phyloP scores from a whole-genome alignment of 495 filamentous ascomycete genomes.

The Poronia punctata region DNA sequence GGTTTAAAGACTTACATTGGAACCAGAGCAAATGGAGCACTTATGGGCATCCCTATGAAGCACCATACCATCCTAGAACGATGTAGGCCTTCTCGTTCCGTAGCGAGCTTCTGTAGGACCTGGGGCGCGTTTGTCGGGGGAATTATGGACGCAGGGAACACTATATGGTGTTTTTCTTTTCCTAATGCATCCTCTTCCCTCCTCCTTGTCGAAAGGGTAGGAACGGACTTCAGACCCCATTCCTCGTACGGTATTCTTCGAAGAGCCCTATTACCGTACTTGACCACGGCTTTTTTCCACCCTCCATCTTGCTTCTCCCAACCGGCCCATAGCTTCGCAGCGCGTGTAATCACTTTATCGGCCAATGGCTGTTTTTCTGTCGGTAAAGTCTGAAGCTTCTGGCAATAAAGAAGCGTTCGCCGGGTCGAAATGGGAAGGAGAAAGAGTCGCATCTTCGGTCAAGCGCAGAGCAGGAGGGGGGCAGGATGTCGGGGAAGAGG shows the following conservation, averaged over 20 bases:
- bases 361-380: conserved; percentile 44
- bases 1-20: conserved; percentile 70
- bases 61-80: conserved; percentile 70
- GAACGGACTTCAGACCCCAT: conserved; percentile 94
- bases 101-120: conserved; percentile 59
- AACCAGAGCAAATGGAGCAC: conserved; percentile 70
- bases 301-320: conserved; percentile 81
- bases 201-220: conserved; percentile 65
- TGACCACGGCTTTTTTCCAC: conserved; percentile 82
- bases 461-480: too few relatives aligned
- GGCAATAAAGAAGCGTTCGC: conserved; percentile 88
- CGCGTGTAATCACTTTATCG: conserved; percentile 61
- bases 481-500: too few relatives aligned
- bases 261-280: conserved; percentile 78
- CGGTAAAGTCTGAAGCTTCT: conserved; percentile 51
- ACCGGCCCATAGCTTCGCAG: conserved; percentile 64
- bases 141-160: conserved; percentile 68
- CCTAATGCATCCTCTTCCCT: conserved; percentile 56
- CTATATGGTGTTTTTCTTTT: conserved; percentile 62
- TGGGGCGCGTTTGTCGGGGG: conserved; percentile 50
- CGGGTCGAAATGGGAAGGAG: conserved; percentile 89
- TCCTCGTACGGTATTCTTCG: conserved; percentile 90
- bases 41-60: conserved; percentile 75
- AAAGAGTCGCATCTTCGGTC: conserved; percentile 97
- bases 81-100: conserved; percentile 75